These are phyloP conservation scores for Hymenochaete sp. DNA, from an alignment of 1,284 basidiomycete genomes.

Conservation along the genomic window DNA sequence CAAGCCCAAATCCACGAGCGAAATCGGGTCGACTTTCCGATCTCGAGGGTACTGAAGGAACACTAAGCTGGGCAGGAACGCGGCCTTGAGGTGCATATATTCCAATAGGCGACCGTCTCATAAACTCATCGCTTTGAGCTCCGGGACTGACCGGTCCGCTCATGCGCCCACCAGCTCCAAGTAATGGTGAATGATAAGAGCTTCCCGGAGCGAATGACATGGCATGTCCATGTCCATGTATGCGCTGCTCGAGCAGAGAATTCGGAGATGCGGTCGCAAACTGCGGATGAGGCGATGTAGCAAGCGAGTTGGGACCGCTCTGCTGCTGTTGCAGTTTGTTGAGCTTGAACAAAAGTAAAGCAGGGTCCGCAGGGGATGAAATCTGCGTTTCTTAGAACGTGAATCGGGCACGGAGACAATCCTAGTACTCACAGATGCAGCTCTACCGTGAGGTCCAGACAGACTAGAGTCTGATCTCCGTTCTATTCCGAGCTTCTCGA, in stretches of 20 bases:
- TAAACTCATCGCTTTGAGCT: conserved; percentile 17
- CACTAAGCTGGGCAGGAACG: conserved; percentile 42
- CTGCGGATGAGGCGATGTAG: conserved; percentile 55
- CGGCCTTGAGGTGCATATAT: conserved; percentile 56
- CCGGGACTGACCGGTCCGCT: conserved; percentile 22
- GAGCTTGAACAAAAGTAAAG: conserved; percentile 67
- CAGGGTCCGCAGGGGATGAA: conserved; percentile 76
- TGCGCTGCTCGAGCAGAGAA: conserved; percentile 32
- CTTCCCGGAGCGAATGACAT: conserved; percentile 59
- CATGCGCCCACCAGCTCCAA: not conserved
- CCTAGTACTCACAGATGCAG: conserved; percentile 58
- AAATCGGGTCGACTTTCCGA: conserved; percentile 62
- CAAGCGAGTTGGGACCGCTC: conserved; percentile 46
- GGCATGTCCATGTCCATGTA: conserved; percentile 57
- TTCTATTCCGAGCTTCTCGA: conserved; percentile 70
- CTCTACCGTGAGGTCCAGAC: conserved; percentile 64
- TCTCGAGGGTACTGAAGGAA: conserved; percentile 34
- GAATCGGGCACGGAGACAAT: not conserved
- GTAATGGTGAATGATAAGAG: conserved; percentile 21
- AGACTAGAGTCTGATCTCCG: conserved; percentile 36
- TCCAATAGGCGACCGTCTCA: conserved; percentile 18
- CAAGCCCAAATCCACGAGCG: conserved; percentile 64
- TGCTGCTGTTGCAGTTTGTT: conserved; percentile 74
- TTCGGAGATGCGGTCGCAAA: conserved; percentile 41
- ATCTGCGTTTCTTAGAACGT: conserved; percentile 43